Evolutionary conservation across 2,329 filamentous ascomycete genomes (phyloP).

Genomic region (Cadophora luteo-olivacea): DNA sequence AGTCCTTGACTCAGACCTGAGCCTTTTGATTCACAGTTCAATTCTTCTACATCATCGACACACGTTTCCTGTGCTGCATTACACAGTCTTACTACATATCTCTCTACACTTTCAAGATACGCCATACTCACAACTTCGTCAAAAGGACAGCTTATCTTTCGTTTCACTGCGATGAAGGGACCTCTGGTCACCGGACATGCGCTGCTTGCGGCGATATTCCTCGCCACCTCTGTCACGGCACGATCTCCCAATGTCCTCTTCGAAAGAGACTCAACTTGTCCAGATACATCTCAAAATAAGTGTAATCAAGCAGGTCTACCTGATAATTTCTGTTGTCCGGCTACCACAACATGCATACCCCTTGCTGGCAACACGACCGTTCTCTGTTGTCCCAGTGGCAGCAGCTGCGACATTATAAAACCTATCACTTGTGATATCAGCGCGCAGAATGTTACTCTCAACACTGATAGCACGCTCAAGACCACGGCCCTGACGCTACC

Average conservation of each 20-base stretch:
- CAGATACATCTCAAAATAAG: constrained; percentile 54
- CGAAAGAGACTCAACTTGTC: constrained; percentile 56
- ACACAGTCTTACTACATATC: neutral
- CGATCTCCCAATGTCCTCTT: constrained; percentile 50
- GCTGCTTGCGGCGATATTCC: constrained; percentile 35
- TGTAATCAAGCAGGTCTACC: constrained; percentile 60
- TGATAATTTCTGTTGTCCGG: constrained; percentile 70
- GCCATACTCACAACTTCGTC: neutral
- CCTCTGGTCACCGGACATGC: constrained; percentile 25
- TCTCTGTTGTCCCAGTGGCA: constrained; percentile 70
- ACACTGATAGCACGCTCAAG: constrained; percentile 68
- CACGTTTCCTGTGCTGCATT: constrained; percentile 16
- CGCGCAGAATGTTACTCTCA: constrained; percentile 63
- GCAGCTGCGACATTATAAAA: constrained; percentile 64
- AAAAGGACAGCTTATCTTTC: neutral
- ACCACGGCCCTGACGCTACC: constrained; percentile 65
- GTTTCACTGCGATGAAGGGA: constrained; percentile 34
- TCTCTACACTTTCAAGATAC: constrained; percentile 5
- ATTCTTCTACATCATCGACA: constrained; percentile 9
- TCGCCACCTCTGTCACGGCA: constrained; percentile 49
- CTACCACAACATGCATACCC: constrained; percentile 59
- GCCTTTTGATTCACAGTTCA: constrained; percentile 10
- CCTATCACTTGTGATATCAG: constrained; percentile 69
- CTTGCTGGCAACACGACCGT: constrained; percentile 71
- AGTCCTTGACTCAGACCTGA: constrained; percentile 35